Conservation (phyloP, 1,284 basidiomycete species). For the Bondarzewia mesenterica region DNA sequence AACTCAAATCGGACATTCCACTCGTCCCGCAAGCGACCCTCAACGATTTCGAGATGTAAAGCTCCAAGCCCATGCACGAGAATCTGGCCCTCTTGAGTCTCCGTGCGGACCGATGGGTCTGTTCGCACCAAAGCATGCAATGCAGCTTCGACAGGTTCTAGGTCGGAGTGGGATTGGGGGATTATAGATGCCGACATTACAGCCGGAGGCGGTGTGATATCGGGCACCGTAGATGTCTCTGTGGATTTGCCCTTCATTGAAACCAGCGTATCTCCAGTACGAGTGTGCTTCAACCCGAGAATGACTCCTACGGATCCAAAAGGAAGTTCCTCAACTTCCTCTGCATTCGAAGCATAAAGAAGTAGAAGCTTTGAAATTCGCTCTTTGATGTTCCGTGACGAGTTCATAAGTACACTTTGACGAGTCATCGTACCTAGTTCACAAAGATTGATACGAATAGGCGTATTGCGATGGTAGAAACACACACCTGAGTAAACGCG, state of each 20-base stretch:
- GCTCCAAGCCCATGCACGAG: conserved; percentile 81
- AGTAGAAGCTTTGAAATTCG: conserved; percentile 72
- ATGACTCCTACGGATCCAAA: conserved; percentile 84
- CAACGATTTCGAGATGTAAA: conserved; percentile 83
- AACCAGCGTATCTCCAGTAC: conserved; percentile 83
- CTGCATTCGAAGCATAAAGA: conserved; percentile 71
- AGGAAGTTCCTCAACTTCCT: conserved; percentile 75
- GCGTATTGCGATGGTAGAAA: not conserved
- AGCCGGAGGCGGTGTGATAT: conserved; percentile 67
- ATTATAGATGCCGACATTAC: conserved; percentile 77
- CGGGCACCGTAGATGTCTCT: conserved; percentile 38
- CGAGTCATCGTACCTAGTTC: conserved; percentile 56
- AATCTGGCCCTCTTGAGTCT: conserved; percentile 74
- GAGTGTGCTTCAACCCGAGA: conserved; percentile 74
- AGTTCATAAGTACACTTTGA: conserved; percentile 59
- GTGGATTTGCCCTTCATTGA: conserved; percentile 32
- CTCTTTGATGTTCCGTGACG: conserved; percentile 63
- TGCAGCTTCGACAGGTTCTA: conserved; percentile 70
- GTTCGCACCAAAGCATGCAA: conserved; percentile 72
- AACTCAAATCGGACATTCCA: conserved; percentile 76
- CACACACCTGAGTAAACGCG: conserved; percentile 76
- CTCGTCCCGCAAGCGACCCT: conserved; percentile 71
- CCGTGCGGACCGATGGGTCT: conserved; percentile 77
- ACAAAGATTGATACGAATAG: conserved; percentile 2
- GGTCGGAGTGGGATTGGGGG: conserved; percentile 75